phyloP scores from a whole-genome alignment of 2,329 filamentous ascomycete species.

The Alternaria triticimaculans region DNA sequence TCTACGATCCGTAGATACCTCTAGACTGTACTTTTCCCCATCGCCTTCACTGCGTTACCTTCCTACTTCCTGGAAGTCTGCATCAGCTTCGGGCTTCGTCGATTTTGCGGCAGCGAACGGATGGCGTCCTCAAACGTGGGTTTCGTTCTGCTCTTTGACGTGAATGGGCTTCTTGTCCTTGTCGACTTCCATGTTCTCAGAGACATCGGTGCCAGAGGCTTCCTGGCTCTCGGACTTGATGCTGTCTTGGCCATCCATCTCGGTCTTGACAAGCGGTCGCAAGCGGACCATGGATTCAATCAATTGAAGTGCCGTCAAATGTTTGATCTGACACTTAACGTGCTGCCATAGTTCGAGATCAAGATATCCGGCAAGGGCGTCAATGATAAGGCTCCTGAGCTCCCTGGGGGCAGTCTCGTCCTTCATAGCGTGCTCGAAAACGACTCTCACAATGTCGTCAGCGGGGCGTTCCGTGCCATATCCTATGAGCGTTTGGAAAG shows the following conservation, averaged over 20 bases:
- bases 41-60: neutral
- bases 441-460: constrained; percentile 13
- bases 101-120: neutral
- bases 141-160: neutral
- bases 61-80: neutral
- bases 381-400: constrained; percentile 21
- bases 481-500: constrained; percentile 12
- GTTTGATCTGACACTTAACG: constrained; percentile 4
- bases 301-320: neutral
- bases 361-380: constrained; percentile 18
- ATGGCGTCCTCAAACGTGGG: neutral
- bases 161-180: neutral
- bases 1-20: neutral
- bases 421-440: constrained; percentile 29
- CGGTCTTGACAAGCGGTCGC: constrained; percentile 4
- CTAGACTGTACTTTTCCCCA: neutral
- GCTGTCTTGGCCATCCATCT: neutral
- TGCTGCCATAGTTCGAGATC: constrained; percentile 16
- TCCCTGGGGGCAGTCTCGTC: constrained; percentile 11
- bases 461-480: neutral
- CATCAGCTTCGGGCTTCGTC: neutral
- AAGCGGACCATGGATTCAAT: constrained; percentile 13
- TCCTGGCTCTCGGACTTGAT: constrained; percentile 9
- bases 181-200: neutral
- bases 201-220: neutral